Conservation (phyloP, 768 basidiomycete genomes). For the Kwoniella dendrophila region DNA sequence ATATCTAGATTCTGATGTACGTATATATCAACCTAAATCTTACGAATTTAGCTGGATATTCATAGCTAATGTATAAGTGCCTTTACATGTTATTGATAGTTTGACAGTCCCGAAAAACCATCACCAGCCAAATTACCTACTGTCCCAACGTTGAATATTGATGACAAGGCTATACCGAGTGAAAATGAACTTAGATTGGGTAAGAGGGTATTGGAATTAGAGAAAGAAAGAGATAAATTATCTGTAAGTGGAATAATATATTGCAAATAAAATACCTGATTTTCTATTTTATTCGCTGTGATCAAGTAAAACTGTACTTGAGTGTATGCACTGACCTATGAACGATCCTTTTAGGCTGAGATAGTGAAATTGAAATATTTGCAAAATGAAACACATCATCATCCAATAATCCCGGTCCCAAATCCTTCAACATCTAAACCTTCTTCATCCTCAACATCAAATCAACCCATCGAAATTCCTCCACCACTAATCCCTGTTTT, state of each 20-base stretch:
- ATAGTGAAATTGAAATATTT: constrained; percentile 9
- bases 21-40: too few species aligned
- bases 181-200: constrained; percentile 35
- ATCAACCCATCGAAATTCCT: constrained; percentile 28
- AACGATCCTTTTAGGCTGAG: too few species aligned
- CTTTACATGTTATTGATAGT: neutral
- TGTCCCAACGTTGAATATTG: constrained; percentile 2
- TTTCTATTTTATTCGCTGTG: too few species aligned
- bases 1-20: too few species aligned
- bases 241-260: constrained; percentile 25
- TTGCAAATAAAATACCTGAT: too few species aligned
- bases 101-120: constrained; percentile 16
- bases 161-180: constrained; percentile 19
- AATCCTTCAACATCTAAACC: neutral
- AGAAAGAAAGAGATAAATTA: constrained; percentile 29
- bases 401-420: constrained; percentile 15
- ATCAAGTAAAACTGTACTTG: too few species aligned
- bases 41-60: too few species aligned
- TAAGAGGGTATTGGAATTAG: constrained; percentile 26
- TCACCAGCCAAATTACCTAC: constrained; percentile 4
- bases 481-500: constrained; percentile 35
- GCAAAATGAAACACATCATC: constrained; percentile 6
- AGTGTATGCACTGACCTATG: too few species aligned
- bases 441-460: neutral
- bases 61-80: too few species aligned